Conservation (phyloP, 768 basidiomycete genomes). For the Leucogyrophana mollusca region DNA sequence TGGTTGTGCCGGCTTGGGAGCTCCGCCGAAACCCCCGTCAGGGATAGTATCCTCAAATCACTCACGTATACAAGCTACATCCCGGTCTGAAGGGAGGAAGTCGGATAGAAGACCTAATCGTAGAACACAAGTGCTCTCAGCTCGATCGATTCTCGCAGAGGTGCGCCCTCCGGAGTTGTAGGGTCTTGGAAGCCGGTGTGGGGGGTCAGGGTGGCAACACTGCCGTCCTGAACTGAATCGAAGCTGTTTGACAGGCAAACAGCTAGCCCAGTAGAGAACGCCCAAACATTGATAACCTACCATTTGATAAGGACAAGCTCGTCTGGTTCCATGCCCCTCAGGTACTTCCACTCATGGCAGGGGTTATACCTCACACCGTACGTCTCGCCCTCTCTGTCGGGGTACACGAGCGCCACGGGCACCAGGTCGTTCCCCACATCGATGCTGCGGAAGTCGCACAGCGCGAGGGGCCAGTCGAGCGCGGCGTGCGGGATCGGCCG, state of each 20-base stretch:
- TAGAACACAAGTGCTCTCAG: constrained; percentile 36
- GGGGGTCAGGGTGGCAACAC: constrained; percentile 29
- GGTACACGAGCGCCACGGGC: constrained; percentile 37
- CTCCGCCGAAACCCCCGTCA: too few relatives aligned
- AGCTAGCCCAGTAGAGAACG: too few relatives aligned
- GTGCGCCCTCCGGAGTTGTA: constrained; percentile 27
- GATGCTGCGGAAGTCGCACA: constrained; percentile 47
- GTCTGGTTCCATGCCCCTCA: constrained; percentile 39
- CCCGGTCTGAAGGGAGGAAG: too few relatives aligned
- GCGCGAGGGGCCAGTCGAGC: constrained; percentile 45
- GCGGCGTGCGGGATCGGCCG: constrained; percentile 46
- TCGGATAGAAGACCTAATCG: too few relatives aligned
- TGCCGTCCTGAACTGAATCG: constrained; percentile 35
- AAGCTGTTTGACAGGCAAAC: constrained; percentile 18
- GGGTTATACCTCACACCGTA: constrained; percentile 37
- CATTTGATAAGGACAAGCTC: constrained; percentile 50
- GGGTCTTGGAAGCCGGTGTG: constrained; percentile 36
- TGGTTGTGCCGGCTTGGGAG: too few relatives aligned
- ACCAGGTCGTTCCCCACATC: constrained; percentile 37
- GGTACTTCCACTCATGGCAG: constrained; percentile 49
- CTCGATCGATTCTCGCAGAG: constrained; percentile 34
- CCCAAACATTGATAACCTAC: constrained; percentile 22
- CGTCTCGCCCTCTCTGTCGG: constrained; percentile 44
- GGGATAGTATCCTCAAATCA: too few relatives aligned
- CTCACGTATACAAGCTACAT: too few relatives aligned